A percentile compares a stretch with the other conserved stretches of the same genome.
These are phyloP conservation scores for Graphilbum sp. DNA, from an alignment of 2,329 filamentous ascomycete genomes.

Conservation along the genomic window DNA sequence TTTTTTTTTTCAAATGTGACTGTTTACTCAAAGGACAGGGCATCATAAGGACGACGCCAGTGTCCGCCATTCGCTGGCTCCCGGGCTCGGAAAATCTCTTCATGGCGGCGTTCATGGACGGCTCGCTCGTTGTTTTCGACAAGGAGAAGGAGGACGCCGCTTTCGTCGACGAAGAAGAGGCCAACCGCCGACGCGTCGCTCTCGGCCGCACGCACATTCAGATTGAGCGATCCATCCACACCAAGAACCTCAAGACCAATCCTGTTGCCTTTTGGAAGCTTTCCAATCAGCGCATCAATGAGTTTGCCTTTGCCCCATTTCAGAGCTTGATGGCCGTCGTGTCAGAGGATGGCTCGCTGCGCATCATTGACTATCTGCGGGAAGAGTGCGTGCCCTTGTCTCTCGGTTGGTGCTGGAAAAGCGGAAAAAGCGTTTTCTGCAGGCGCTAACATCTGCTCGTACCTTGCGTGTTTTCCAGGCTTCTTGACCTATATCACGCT, in stretches of 20 bases:
- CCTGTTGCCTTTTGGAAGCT: constrained; percentile 87
- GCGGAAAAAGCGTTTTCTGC: no score
- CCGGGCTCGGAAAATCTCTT: constrained; percentile 89
- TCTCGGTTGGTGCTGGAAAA: no score
- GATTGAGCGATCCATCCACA: constrained; percentile 82
- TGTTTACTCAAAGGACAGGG: constrained; percentile 35
- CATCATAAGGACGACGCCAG: constrained; percentile 69
- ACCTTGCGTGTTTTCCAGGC: constrained; percentile 40
- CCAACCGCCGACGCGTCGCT: constrained; percentile 38
- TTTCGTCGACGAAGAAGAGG: constrained; percentile 51
- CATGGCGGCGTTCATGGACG: constrained; percentile 81
- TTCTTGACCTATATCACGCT: constrained; percentile 74
- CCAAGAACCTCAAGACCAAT: constrained; percentile 84
- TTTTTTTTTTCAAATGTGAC: neutral
- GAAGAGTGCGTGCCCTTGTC: constrained; percentile 59
- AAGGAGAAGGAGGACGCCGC: constrained; percentile 87
- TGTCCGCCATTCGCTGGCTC: constrained; percentile 83
- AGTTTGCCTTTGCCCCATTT: constrained; percentile 84
- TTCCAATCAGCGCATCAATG: constrained; percentile 79
- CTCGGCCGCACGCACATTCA: constrained; percentile 34
- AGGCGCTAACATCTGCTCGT: constrained; percentile 55
- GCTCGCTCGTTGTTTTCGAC: constrained; percentile 82
- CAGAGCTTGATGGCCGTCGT: constrained; percentile 75
- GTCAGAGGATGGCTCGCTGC: constrained; percentile 76
- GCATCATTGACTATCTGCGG: constrained; percentile 80